A percentile compares a stretch with the other conserved stretches of the same genome.
phyloP scores from a whole-genome alignment of 2,329 filamentous ascomycete species.

The Beauveria rudraprayagi region DNA sequence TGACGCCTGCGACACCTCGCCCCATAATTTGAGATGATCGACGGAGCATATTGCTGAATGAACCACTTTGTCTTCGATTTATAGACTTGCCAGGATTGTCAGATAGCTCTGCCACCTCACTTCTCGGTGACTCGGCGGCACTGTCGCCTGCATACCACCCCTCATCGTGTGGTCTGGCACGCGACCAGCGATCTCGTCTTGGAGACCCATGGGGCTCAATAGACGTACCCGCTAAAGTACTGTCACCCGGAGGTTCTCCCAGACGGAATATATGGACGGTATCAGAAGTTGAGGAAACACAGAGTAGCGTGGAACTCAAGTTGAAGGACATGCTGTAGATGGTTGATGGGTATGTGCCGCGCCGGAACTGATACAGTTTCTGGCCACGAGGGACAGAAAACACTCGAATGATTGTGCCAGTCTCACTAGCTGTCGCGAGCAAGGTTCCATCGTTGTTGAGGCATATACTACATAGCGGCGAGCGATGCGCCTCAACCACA shows the following conservation, averaged over 20 bases:
- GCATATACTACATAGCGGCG: slow-evolving; percentile 81
- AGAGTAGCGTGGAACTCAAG: slow-evolving; percentile 82
- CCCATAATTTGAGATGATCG: slow-evolving; percentile 91
- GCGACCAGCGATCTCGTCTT: slow-evolving; percentile 43
- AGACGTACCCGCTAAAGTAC: slow-evolving; percentile 28
- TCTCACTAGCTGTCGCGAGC: slow-evolving; percentile 91
- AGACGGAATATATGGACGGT: slow-evolving; percentile 96
- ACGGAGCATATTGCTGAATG: slow-evolving; percentile 83
- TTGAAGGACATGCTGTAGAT: slow-evolving; percentile 99
- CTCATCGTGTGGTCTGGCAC: slow-evolving; percentile 44
- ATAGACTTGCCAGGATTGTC: slow-evolving; percentile 19
- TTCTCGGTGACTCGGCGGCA: slow-evolving; percentile 44
- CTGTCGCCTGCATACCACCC: slow-evolving; percentile 33
- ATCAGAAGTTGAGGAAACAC: slow-evolving; percentile 91
- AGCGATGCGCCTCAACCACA: slow-evolving; percentile 89
- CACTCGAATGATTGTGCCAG: slow-evolving; percentile 92
- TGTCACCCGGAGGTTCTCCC: slow-evolving; percentile 36
- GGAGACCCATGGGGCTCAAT: slow-evolving; percentile 33
- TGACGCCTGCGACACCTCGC: slow-evolving; percentile 76
- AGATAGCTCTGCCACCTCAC: slow-evolving; percentile 36
- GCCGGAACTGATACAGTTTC: slow-evolving; percentile 92
- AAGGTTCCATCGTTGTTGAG: slow-evolving; percentile 89
- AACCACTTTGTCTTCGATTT: slow-evolving; percentile 55
- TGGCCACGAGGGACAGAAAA: slow-evolving; percentile 86
- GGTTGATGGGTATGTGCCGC: slow-evolving; percentile 88